A percentile compares a stretch with the other conserved stretches of the same genome.
Evolutionary conservation across 192 early-diverging fungal genomes (phyloP).

Genomic region (Piromyces finnis): DNA sequence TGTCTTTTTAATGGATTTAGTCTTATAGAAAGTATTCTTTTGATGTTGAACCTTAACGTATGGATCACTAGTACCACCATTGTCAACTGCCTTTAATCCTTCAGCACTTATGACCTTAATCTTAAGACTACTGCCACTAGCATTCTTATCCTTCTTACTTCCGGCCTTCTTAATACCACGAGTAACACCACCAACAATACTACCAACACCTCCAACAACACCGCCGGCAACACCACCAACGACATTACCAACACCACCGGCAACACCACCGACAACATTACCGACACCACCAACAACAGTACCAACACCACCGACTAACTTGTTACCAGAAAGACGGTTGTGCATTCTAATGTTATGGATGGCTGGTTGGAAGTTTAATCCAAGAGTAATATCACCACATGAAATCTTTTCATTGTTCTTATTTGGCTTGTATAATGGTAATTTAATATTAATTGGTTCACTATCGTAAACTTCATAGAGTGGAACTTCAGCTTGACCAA

Average conservation of each 20-base stretch:
- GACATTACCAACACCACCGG: conserved; percentile 1
- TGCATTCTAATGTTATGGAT: not conserved
- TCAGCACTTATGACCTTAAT: conserved; percentile 24
- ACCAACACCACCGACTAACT: conserved; percentile 9
- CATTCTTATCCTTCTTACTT: conserved; percentile 4
- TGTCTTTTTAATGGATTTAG: conserved; percentile 52
- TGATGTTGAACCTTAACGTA: conserved; percentile 42
- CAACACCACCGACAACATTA: conserved; percentile 4
- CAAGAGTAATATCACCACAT: not conserved
- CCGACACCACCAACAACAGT: conserved; percentile 3
- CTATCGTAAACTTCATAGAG: conserved; percentile 31
- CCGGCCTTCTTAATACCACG: conserved; percentile 1
- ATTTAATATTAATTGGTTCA: not conserved
- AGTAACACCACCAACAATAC: conserved; percentile 4
- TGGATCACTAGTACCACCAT: conserved; percentile 44
- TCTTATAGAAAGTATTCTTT: conserved; percentile 39
- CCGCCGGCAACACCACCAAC: conserved; percentile 10
- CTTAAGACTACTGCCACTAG: not conserved
- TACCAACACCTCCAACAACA: conserved; percentile 8
- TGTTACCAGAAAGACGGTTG: conserved; percentile 5
- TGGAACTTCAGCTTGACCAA: conserved; percentile 30
- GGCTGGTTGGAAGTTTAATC: not conserved
- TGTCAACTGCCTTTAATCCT: conserved; percentile 33
- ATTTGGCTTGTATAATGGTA: not conserved
- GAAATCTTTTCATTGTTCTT: not conserved